A percentile compares a stretch with the other conserved stretches of the same genome.
Conservation (phyloP, 2,329 filamentous ascomycete genomes). For the Curvularia verruculosa region DNA sequence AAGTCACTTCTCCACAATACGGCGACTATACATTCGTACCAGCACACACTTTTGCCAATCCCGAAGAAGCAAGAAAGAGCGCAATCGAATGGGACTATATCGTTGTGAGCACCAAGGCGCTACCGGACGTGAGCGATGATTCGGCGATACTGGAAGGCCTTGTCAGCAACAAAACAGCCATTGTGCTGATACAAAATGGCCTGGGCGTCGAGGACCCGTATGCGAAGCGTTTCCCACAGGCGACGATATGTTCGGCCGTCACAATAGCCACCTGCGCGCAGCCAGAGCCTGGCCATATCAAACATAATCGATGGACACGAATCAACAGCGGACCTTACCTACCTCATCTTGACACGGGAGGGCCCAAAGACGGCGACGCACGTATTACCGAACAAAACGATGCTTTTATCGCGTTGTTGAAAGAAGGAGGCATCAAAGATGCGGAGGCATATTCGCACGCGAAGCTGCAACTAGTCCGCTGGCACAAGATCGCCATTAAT, state of each 20-base stretch:
- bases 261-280: slow-evolving; percentile 74
- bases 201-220: slow-evolving; percentile 74
- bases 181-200: slow-evolving; percentile 74
- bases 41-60: slow-evolving; percentile 66
- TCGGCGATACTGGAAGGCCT: slow-evolving; percentile 66
- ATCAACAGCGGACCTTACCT: slow-evolving; percentile 72
- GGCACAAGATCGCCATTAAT: slow-evolving; percentile 81
- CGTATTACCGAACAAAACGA: slow-evolving; percentile 54
- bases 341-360: slow-evolving; percentile 53
- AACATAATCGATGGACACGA: slow-evolving; percentile 76
- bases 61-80: slow-evolving; percentile 60
- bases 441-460: slow-evolving; percentile 68
- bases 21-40: slow-evolving; percentile 70
- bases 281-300: slow-evolving; percentile 65
- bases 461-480: slow-evolving; percentile 71
- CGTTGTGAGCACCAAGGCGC: slow-evolving; percentile 72
- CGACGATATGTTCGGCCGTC: slow-evolving; percentile 69
- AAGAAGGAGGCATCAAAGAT: slow-evolving; percentile 68
- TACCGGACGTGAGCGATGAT: slow-evolving; percentile 69
- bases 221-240: slow-evolving; percentile 63
- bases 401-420: slow-evolving; percentile 61
- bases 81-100: slow-evolving; percentile 66
- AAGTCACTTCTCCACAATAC: slow-evolving; percentile 68
- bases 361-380: slow-evolving; percentile 25
- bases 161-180: slow-evolving; percentile 59